Evolutionary conservation across 208 protist species (phyloP).

Genomic region (Trypanosoma melophagium): DNA sequence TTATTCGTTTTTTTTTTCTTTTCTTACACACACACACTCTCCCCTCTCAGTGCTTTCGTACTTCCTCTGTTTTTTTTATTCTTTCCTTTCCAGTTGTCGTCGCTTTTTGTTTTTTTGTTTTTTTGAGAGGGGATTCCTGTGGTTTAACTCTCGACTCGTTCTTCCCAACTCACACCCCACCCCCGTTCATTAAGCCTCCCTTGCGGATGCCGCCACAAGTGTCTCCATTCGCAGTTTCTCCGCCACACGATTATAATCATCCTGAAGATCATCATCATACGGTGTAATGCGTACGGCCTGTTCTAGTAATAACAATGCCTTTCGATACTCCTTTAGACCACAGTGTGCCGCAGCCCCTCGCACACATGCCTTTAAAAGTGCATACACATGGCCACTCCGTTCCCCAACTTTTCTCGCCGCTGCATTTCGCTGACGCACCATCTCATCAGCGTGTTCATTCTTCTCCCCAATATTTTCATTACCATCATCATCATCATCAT

Average conservation of each 20-base stretch:
- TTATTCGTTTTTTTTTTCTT: slow-evolving; percentile 6
- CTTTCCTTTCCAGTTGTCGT: background rate
- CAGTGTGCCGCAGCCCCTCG: slow-evolving; percentile 78
- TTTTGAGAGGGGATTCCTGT: background rate
- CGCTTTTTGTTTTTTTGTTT: slow-evolving; percentile 18
- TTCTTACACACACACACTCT: background rate
- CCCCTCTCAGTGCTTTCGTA: too few species aligned
- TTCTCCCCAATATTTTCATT: slow-evolving; percentile 22
- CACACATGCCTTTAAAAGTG: slow-evolving; percentile 91
- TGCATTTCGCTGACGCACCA: slow-evolving; percentile 47
- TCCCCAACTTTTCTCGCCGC: slow-evolving; percentile 67
- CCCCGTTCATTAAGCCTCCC: background rate
- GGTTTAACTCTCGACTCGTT: too few species aligned
- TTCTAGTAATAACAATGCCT: slow-evolving; percentile 73
- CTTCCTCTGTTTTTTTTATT: background rate
- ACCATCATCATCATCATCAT: slow-evolving; percentile 84
- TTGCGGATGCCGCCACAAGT: slow-evolving; percentile 68
- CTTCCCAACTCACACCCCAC: too few species aligned
- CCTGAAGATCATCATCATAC: slow-evolving; percentile 90
- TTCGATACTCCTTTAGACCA: slow-evolving; percentile 74
- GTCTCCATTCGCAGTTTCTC: slow-evolving; percentile 91
- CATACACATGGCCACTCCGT: slow-evolving; percentile 85
- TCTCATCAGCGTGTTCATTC: slow-evolving; percentile 34
- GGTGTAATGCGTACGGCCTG: slow-evolving; percentile 86
- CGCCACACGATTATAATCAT: slow-evolving; percentile 81